These are phyloP conservation scores for Pouteria glomerata DNA, from an alignment of 148 eudicot species.

Conservation along the genomic window DNA sequence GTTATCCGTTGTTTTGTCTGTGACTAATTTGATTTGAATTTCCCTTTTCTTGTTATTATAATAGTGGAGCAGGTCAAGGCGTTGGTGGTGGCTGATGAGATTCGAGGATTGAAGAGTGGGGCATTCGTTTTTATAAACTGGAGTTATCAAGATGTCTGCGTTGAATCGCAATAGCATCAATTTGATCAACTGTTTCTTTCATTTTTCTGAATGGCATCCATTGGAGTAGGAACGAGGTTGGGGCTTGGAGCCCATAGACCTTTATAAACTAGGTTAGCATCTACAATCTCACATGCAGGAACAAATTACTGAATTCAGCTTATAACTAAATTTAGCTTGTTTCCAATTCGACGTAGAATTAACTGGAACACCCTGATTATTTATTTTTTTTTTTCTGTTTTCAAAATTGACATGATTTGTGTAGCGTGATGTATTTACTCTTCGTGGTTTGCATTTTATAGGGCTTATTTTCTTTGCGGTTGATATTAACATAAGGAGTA, in stretches of 20 bases:
- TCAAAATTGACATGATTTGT: background rate
- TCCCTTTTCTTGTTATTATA: background rate
- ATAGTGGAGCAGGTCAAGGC: constrained; percentile 19
- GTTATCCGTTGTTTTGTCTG: background rate
- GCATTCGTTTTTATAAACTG: constrained; percentile 11
- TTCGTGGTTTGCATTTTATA: background rate
- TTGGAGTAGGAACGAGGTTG: constrained; percentile 25
- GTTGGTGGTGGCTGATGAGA: too few relatives aligned
- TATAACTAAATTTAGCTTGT: background rate
- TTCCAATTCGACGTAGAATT: background rate
- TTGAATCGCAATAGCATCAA: constrained; percentile 28
- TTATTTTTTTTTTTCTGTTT: background rate
- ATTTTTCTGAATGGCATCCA: constrained; percentile 61
- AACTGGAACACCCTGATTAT: background rate
- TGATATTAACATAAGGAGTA: background rate
- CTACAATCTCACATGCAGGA: background rate
- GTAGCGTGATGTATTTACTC: background rate
- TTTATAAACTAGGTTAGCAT: constrained; percentile 11
- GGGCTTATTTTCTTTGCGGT: background rate
- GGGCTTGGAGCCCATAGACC: constrained; percentile 22
- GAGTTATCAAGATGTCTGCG: constrained; percentile 33
- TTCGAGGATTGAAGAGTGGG: constrained; percentile 10
- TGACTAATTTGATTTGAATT: background rate
- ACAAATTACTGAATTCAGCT: background rate
- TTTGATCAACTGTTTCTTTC: constrained; percentile 44